phyloP scores from a whole-genome alignment of 1,284 basidiomycete genomes.

The Tausonia pullulans region DNA sequence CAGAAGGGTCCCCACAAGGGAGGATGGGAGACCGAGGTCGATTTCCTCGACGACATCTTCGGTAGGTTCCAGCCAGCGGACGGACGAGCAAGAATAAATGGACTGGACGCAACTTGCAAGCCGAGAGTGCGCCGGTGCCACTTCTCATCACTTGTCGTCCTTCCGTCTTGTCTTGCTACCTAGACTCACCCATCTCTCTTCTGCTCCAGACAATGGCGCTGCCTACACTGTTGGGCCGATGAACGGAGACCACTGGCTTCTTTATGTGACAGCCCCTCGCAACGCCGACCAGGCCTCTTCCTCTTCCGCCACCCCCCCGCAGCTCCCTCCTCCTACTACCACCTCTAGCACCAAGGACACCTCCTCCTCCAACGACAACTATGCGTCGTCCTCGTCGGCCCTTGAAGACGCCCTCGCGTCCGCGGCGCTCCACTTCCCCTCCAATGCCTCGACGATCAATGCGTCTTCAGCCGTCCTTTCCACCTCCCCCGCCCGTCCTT shows the following conservation, averaged over 20 bases:
- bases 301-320: conserved; percentile 10
- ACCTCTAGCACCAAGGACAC: conserved; percentile 4
- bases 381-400: conserved; percentile 20
- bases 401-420: conserved; percentile 19
- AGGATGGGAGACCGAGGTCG: conserved; percentile 89
- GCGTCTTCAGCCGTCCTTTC: background rate
- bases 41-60: conserved; percentile 83
- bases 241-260: conserved; percentile 97
- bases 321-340: conserved; percentile 24
- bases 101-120: no score
- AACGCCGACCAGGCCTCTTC: conserved; percentile 23
- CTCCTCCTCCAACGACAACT: conserved; percentile 1
- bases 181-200: background rate
- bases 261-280: conserved; percentile 71
- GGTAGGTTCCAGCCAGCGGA: conserved; percentile 28
- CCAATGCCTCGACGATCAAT: background rate
- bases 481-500: background rate
- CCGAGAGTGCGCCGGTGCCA: no score
- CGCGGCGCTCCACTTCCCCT: conserved; percentile 16
- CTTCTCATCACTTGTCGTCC: background rate
- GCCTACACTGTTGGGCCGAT: conserved; percentile 97
- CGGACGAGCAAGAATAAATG: no score
- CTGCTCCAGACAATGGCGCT: conserved; percentile 45
- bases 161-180: background rate
- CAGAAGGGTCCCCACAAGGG: conserved; percentile 78